Evolutionary conservation across 306 rosid species (phyloP).

Genomic region (Chamaecrista fasciculata): DNA sequence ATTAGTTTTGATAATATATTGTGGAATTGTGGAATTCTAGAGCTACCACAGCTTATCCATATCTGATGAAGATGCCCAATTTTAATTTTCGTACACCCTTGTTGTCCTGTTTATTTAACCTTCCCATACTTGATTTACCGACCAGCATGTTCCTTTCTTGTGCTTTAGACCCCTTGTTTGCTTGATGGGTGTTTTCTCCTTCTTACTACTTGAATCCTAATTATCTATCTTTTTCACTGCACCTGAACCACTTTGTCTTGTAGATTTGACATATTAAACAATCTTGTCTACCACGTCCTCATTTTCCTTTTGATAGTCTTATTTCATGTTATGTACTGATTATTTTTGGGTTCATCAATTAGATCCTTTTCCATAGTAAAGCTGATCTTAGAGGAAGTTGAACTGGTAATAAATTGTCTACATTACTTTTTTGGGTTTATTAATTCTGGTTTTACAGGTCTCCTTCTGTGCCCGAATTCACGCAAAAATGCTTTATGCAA

Average conservation of each 20-base stretch:
- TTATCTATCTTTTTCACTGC: not conserved
- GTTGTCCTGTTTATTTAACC: not conserved
- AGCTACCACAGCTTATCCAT: not conserved
- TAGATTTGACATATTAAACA: conserved; percentile 8
- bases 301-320: not conserved
- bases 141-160: too few species aligned
- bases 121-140: too few species aligned
- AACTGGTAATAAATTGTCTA: not conserved
- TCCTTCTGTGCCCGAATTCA: conserved; percentile 72
- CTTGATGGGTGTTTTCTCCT: not conserved
- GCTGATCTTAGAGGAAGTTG: too few species aligned
- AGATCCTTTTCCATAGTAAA: too few species aligned
- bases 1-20: conserved; percentile 3
- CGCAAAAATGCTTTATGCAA: conserved; percentile 82
- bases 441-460: conserved; percentile 48
- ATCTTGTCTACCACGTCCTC: not conserved
- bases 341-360: not conserved
- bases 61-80: not conserved
- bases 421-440: conserved; percentile 3
- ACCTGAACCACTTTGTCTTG: not conserved
- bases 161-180: too few species aligned
- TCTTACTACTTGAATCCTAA: not conserved
- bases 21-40: not conserved
- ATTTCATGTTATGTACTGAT: not conserved
- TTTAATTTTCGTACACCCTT: not conserved